Percentiles rank a stretch among this genome's conserved stretches.
Conservation (phyloP, 164 flowering plant species). For the Magnolia officinalis region DNA sequence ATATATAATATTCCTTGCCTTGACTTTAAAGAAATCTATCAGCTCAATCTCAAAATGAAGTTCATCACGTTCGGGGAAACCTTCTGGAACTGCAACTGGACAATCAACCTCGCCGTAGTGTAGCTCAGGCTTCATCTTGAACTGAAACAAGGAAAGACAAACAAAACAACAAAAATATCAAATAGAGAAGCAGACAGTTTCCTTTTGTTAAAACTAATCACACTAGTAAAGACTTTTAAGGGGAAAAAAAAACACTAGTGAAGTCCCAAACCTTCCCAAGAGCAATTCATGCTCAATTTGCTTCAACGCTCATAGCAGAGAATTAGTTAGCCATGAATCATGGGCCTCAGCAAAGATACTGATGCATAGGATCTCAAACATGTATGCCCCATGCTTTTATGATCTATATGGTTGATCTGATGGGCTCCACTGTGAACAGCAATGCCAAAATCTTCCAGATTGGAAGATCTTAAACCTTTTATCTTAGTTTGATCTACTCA, state of each 20-base stretch:
- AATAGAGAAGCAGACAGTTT: not conserved
- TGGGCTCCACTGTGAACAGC: not conserved
- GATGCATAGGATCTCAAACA: not conserved
- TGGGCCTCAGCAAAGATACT: not conserved
- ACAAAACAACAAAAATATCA: not conserved
- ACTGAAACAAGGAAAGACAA: conserved; percentile 38
- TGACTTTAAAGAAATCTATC: conserved; percentile 79
- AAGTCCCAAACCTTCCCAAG: too few relatives aligned
- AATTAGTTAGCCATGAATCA: not conserved
- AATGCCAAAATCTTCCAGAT: not conserved
- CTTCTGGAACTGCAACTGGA: conserved; percentile 60
- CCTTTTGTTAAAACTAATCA: too few relatives aligned
- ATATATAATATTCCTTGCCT: conserved; percentile 41
- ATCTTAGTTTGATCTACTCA: not conserved
- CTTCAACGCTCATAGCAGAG: too few relatives aligned
- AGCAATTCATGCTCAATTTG: too few relatives aligned
- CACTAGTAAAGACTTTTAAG: too few relatives aligned
- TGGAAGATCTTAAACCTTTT: not conserved
- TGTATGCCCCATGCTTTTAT: not conserved
- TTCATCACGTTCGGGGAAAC: conserved; percentile 83
- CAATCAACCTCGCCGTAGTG: conserved; percentile 93
- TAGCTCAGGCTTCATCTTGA: conserved; percentile 88
- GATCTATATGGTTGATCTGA: not conserved
- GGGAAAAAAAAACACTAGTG: too few relatives aligned
- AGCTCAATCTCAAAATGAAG: conserved; percentile 96